phyloP scores from a whole-genome alignment of 192 early-diverging fungal species.

The Coemansia sp. region DNA sequence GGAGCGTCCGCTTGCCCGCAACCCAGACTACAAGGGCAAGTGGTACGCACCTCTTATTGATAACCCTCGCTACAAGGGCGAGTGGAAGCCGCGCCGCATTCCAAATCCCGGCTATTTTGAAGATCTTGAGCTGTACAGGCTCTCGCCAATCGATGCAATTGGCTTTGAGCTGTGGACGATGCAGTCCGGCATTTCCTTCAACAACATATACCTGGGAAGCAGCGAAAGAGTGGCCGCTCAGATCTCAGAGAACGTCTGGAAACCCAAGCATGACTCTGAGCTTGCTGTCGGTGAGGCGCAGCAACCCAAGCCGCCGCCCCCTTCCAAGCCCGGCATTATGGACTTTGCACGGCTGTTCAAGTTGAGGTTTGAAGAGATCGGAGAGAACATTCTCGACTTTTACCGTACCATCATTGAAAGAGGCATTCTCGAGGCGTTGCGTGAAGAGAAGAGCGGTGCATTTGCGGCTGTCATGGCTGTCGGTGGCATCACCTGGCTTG shows the following conservation, averaged over 20 bases:
- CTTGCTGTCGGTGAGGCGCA: slow-evolving; percentile 35
- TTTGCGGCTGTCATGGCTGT: slow-evolving; percentile 32
- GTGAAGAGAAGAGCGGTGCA: slow-evolving; percentile 34
- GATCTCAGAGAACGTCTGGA: slow-evolving; percentile 79
- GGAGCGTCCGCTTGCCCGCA: slow-evolving; percentile 76
- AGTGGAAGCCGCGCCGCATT: slow-evolving; percentile 85
- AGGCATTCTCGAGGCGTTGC: slow-evolving; percentile 31
- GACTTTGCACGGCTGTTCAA: slow-evolving; percentile 19
- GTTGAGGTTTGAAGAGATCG: slow-evolving; percentile 31
- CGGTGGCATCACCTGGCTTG: slow-evolving; percentile 36
- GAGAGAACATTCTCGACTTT: slow-evolving; percentile 26
- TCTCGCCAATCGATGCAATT: slow-evolving; percentile 77
- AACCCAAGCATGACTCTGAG: slow-evolving; percentile 74
- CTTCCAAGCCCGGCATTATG: slow-evolving; percentile 21
- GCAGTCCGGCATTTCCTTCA: slow-evolving; percentile 84
- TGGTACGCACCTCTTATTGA: slow-evolving; percentile 84
- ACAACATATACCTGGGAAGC: slow-evolving; percentile 91
- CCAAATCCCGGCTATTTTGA: slow-evolving; percentile 85
- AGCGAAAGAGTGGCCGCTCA: slow-evolving; percentile 66
- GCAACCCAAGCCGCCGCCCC: slow-evolving; percentile 29
- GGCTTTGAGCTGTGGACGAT: slow-evolving; percentile 96
- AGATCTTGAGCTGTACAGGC: slow-evolving; percentile 75
- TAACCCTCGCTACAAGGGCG: slow-evolving; percentile 93
- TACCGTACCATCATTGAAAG: slow-evolving; percentile 14
- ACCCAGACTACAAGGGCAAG: slow-evolving; percentile 89